These are phyloP conservation scores for Camelina neglecta DNA, from an alignment of 345 rosid species.

Conservation along the genomic window DNA sequence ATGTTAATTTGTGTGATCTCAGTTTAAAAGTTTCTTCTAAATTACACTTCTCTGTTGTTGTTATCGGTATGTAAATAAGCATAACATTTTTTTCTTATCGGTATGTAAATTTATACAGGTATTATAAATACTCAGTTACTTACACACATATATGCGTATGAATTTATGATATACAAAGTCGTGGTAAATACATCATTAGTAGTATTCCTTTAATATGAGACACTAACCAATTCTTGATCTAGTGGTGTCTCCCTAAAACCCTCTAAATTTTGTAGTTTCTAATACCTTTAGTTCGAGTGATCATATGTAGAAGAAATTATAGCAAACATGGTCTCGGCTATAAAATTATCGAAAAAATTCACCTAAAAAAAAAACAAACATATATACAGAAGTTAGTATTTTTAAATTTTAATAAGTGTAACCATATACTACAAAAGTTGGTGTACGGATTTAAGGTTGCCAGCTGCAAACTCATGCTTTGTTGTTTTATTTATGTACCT, in stretches of 20 bases:
- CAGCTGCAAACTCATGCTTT: conserved; percentile 12
- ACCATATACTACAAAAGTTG: neutral
- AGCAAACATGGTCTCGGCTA: too few relatives aligned
- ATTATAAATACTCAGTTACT: neutral
- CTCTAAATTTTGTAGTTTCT: neutral
- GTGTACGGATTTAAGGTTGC: conserved; percentile 9
- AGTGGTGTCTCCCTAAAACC: neutral
- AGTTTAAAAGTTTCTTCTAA: neutral
- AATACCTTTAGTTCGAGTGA: too few relatives aligned
- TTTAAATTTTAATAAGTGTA: too few relatives aligned
- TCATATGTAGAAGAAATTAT: too few relatives aligned
- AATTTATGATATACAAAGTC: neutral
- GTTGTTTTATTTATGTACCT: neutral
- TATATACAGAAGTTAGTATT: neutral
- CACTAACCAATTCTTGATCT: too few relatives aligned
- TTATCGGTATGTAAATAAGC: conserved; percentile 1
- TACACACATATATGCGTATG: neutral
- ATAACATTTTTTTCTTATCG: conserved; percentile 17
- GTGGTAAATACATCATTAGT: too few relatives aligned
- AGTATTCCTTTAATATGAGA: too few relatives aligned
- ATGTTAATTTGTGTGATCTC: neutral
- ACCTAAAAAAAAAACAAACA: too few relatives aligned
- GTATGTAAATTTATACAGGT: too few relatives aligned
- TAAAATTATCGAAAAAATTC: too few relatives aligned
- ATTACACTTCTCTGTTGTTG: neutral